Conservation (phyloP, 257 asterid genomes). For the Verbena officinalis region DNA sequence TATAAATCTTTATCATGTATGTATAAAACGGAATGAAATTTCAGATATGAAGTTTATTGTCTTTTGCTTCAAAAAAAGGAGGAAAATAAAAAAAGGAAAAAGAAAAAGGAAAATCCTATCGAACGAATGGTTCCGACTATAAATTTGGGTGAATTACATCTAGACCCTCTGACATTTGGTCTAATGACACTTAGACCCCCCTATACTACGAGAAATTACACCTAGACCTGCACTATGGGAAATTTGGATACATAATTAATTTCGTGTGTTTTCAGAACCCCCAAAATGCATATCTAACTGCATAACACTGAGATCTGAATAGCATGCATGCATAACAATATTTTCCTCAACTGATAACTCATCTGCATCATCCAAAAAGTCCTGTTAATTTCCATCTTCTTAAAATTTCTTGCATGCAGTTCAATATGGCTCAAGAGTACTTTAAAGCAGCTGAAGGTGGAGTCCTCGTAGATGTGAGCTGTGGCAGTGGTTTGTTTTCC, state of each 20-base stretch:
- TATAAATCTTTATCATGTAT: neutral
- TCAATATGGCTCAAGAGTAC: conserved; percentile 88
- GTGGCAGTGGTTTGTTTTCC: conserved; percentile 96
- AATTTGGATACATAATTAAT: neutral
- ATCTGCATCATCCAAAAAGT: conserved; percentile 14
- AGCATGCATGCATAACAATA: conserved; percentile 2
- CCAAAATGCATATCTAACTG: neutral
- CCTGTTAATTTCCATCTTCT: conserved; percentile 1
- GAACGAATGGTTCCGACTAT: no score
- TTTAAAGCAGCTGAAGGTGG: conserved; percentile 84
- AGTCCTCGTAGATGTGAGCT: conserved; percentile 85
- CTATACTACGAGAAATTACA: no score
- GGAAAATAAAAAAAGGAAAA: no score
- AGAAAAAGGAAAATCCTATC: no score
- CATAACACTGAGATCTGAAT: conserved; percentile 9
- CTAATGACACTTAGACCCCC: no score
- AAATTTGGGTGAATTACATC: no score
- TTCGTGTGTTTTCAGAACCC: no score
- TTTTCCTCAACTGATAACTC: conserved; percentile 3
- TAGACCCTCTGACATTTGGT: no score
- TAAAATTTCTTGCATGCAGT: conserved; percentile 61
- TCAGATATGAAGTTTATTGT: no score
- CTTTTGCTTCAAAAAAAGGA: no score
- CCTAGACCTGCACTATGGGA: no score
- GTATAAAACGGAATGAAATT: no score